A percentile compares a stretch with the other conserved stretches of the same genome.
Conservation (phyloP, 176 grass and related monocot genomes). For the Cenchrus americanus region DNA sequence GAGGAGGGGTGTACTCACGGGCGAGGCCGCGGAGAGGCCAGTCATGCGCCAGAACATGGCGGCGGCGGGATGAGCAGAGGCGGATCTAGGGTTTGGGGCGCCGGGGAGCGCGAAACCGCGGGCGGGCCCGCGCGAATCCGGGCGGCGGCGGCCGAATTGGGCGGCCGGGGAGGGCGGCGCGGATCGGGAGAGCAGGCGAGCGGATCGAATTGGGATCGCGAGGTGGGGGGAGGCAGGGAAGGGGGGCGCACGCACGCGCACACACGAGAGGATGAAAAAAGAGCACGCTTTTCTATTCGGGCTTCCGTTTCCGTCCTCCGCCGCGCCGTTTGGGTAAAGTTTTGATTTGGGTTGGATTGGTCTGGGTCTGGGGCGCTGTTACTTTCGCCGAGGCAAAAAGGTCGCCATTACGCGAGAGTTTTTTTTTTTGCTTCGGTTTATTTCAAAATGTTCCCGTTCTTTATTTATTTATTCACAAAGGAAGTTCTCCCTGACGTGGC, state of each 20-base stretch:
- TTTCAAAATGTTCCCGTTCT: neutral
- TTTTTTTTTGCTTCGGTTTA: neutral
- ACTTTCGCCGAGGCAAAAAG: constrained; percentile 28
- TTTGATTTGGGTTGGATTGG: constrained; percentile 37
- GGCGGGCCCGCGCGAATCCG: constrained; percentile 24
- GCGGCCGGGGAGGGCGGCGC: constrained; percentile 9
- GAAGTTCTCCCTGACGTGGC: too few relatives aligned
- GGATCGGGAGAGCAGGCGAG: constrained; percentile 48
- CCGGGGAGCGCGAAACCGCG: neutral
- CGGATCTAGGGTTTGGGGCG: too few relatives aligned
- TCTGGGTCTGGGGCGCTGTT: constrained; percentile 9
- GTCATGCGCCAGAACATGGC: constrained; percentile 71
- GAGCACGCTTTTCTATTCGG: constrained; percentile 50
- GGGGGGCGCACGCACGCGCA: constrained; percentile 17
- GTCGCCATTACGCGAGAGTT: constrained; percentile 7
- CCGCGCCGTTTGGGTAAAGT: constrained; percentile 31
- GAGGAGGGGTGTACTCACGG: constrained; percentile 41
- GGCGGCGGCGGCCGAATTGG: constrained; percentile 22
- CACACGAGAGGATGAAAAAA: constrained; percentile 57
- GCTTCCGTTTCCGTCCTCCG: neutral
- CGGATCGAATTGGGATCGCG: constrained; percentile 62
- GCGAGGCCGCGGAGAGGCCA: constrained; percentile 65
- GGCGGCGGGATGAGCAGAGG: neutral
- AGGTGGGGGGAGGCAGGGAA: neutral
- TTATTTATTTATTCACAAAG: too few relatives aligned